These are phyloP conservation scores for Rhizoclosmatium sp. DNA, from an alignment of 192 early-diverging fungal genomes.

Conservation along the genomic window DNA sequence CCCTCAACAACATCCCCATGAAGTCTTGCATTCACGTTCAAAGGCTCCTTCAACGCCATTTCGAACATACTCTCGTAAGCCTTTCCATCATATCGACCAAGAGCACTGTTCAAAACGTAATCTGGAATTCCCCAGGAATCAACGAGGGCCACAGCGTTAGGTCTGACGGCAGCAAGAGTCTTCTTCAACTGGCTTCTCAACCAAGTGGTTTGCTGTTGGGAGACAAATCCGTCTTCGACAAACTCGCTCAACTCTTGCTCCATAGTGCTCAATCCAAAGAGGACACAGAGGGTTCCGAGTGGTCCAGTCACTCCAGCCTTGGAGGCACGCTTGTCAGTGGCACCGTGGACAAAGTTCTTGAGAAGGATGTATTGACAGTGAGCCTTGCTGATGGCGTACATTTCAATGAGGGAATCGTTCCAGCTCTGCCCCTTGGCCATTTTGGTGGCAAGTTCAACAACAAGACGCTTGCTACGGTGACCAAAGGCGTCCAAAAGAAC, in stretches of 20 bases:
- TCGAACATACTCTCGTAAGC: conserved; percentile 81
- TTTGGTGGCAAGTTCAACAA: conserved; percentile 66
- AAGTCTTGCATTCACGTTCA: conserved; percentile 65
- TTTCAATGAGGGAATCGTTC: conserved; percentile 80
- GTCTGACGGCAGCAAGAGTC: conserved; percentile 70
- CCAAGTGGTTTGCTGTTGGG: conserved; percentile 57
- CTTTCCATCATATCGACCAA: conserved; percentile 79
- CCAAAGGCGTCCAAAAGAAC: conserved; percentile 75
- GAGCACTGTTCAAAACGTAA: conserved; percentile 76
- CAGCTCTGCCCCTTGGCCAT: conserved; percentile 73
- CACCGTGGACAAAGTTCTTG: conserved; percentile 72
- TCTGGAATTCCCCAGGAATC: conserved; percentile 83
- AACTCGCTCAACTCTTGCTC: conserved; percentile 85
- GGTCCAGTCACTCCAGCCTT: conserved; percentile 62
- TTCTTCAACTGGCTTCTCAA: conserved; percentile 53
- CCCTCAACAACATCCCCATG: conserved; percentile 55
- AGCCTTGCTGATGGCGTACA: conserved; percentile 75
- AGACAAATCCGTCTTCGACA: conserved; percentile 86
- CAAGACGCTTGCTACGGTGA: conserved; percentile 75
- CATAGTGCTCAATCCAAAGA: conserved; percentile 87
- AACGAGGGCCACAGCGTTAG: conserved; percentile 80
- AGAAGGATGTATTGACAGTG: conserved; percentile 82
- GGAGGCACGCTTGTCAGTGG: conserved; percentile 53
- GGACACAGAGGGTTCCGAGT: conserved; percentile 73
- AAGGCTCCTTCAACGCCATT: conserved; percentile 78